Evolutionary conservation across 2,329 filamentous ascomycete species (phyloP).

Genomic region (Beauveria sp.): DNA sequence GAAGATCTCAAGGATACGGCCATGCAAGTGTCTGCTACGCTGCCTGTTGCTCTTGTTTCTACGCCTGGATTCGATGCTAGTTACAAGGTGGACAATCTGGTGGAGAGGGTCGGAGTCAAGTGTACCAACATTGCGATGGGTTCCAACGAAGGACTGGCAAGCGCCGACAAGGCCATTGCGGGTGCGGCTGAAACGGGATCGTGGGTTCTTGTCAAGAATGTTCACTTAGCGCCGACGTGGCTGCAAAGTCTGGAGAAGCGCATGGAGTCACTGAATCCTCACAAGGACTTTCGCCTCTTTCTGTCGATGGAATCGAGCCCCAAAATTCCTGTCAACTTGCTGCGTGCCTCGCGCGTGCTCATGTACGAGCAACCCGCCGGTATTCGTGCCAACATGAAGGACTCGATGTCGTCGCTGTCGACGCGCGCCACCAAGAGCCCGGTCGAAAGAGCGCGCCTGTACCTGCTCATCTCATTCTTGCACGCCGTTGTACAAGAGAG

Average conservation of each 20-base stretch:
- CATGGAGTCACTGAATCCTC: slow-evolving; percentile 89
- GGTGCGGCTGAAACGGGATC: slow-evolving; percentile 85
- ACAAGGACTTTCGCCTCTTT: slow-evolving; percentile 89
- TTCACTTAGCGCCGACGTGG: slow-evolving; percentile 93
- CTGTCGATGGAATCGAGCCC: slow-evolving; percentile 95
- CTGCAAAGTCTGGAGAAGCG: slow-evolving; percentile 95
- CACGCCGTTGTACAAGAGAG: slow-evolving; percentile 95
- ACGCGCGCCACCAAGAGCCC: slow-evolving; percentile 71
- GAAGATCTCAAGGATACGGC: slow-evolving; percentile 84
- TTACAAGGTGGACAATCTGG: slow-evolving; percentile 96
- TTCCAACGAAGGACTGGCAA: slow-evolving; percentile 86
- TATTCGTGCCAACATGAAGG: slow-evolving; percentile 96
- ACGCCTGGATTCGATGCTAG: slow-evolving; percentile 96
- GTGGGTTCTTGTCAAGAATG: slow-evolving; percentile 99
- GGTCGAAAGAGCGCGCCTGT: slow-evolving; percentile 83
- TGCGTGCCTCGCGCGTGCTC: slow-evolving; percentile 85
- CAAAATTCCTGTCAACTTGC: slow-evolving; percentile 93
- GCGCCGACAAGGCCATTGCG: slow-evolving; percentile 89
- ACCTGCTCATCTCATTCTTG: slow-evolving; percentile 85
- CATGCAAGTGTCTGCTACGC: slow-evolving; percentile 71
- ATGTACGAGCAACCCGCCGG: slow-evolving; percentile 98
- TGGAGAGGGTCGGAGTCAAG: slow-evolving; percentile 70
- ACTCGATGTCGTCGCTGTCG: slow-evolving; percentile 79
- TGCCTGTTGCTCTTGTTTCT: slow-evolving; percentile 86
- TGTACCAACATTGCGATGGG: slow-evolving; percentile 99